Percentiles rank a stretch among this genome's conserved stretches.
Conservation (phyloP, 306 rosid species). For the Delonix regia region DNA sequence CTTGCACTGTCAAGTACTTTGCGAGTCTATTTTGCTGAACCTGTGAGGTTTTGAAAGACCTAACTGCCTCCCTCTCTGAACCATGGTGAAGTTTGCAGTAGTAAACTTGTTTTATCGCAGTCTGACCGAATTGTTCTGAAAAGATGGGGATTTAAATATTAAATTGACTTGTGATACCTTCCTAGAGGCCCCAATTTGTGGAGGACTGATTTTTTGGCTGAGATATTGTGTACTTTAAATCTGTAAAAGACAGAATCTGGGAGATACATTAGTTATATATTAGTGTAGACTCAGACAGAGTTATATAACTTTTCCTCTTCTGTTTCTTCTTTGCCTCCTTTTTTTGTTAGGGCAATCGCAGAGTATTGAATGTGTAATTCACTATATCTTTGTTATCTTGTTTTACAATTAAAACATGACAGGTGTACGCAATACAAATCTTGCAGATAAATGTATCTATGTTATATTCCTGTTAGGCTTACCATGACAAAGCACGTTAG, state of each 20-base stretch:
- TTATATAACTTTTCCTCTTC: neutral
- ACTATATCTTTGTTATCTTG: no score
- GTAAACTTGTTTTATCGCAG: neutral
- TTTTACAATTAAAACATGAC: no score
- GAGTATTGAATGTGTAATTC: no score
- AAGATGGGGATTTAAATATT: neutral
- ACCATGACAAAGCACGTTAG: no score
- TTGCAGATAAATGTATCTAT: no score
- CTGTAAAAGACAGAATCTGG: neutral
- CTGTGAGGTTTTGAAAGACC: neutral
- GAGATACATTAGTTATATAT: neutral
- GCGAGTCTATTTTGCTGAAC: neutral
- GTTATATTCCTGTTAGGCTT: no score
- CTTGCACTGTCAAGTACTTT: neutral
- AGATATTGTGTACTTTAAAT: neutral
- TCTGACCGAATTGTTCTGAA: neutral
- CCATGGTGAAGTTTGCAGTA: neutral
- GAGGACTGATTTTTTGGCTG: neutral
- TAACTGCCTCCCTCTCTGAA: neutral
- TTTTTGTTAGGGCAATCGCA: no score
- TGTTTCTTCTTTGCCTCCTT: neutral
- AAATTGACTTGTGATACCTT: neutral
- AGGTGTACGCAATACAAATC: no score
- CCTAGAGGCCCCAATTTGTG: neutral
- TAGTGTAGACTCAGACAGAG: neutral